phyloP scores from a whole-genome alignment of 1,139 yeast genomes.

The Scheffersomyces titani region DNA sequence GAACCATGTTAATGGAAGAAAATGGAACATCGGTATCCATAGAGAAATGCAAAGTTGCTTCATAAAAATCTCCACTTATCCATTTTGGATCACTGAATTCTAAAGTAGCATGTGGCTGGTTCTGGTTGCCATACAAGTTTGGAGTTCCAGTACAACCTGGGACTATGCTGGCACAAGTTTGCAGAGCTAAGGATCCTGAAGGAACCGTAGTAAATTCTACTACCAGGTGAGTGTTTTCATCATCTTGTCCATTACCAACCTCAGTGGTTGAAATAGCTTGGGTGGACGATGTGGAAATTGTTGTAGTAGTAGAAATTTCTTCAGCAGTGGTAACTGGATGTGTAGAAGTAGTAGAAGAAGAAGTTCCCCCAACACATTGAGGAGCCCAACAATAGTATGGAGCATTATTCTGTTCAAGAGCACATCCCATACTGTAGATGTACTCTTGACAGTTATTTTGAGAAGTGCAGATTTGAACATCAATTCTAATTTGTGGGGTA shows the following conservation, averaged over 20 bases:
- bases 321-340: background rate
- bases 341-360: background rate
- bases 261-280: background rate
- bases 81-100: background rate
- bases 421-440: background rate
- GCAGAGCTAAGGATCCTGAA: background rate
- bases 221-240: background rate
- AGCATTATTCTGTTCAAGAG: background rate
- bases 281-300: background rate
- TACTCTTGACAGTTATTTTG: background rate
- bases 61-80: background rate
- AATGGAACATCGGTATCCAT: background rate
- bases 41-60: background rate
- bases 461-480: background rate
- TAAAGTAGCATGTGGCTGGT: background rate
- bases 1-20: background rate
- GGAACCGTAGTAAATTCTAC: background rate
- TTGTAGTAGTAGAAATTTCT: background rate
- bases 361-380: background rate
- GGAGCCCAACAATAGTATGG: background rate
- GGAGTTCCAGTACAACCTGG: background rate
- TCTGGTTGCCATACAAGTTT: background rate
- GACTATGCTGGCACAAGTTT: background rate
- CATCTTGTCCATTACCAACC: background rate
- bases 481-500: background rate